Evolutionary conservation across 2,329 filamentous ascomycete species (phyloP), one percentile per base, ranked within the genome.

Genomic region (Aspergillus texensis): DNA sequence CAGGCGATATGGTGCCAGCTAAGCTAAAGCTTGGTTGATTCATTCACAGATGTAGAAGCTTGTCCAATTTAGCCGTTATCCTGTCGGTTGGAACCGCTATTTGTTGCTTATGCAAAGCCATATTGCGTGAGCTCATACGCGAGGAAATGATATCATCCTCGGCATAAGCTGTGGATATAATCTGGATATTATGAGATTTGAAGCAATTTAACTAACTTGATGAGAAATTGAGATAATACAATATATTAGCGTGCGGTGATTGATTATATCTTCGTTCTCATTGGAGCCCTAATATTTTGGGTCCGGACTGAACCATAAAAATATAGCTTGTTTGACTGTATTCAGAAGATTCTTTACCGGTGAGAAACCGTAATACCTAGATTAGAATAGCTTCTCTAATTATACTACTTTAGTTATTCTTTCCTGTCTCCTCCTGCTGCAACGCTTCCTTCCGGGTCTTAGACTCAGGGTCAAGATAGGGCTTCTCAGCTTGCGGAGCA

Each of bases 401-500:
- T 24, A 21, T 12, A 8, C 21, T 24, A 5, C 4, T 45, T 24
- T 10, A 48, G 12, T 26, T 48, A 3, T 21, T 48, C 34, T 26
- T 52, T 21, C 11, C 28, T 1, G 11, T 32, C 19, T 52, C 21
- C 9, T 52, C 48, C 28, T 52, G 16, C 19, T 32, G n/a, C 16
- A 41, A 24, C 11, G 54, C 60, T 21, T 62, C 60, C 54, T 52
- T 57, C 19, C 60, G 54, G 16, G 60, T 62, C 54, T 34, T 52
- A n/a, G 60, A 62, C 32, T 45, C 24, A 16, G 16, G 32, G 16
- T 62, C 60, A 19, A 62, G 24, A 43, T 62, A 62, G 24, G 60
- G 60, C 45, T 46, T 52, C 26, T 62, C 60, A 8, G 60, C 60
- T 45, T 62, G 60, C 5, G 60, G 60, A 16, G 60, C 60, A 48